Evolutionary conservation across 805 yeast genomes (phyloP).

Genomic region (Candida sakaeoensis): DNA sequence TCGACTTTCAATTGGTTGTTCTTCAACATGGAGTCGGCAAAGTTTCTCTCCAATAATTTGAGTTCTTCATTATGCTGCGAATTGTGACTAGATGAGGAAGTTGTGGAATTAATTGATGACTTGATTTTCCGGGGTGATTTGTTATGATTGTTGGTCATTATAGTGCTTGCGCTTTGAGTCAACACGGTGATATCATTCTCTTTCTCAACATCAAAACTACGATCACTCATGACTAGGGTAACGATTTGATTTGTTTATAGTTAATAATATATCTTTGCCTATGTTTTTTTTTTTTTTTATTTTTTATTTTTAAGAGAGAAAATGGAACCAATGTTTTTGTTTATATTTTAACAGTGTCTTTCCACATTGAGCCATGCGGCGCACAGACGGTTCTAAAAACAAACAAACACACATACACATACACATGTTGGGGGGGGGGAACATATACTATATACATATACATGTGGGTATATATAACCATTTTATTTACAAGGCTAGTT

Average conservation of each 20-base stretch:
- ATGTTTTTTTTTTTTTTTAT: too few species aligned
- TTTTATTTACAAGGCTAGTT: slow-evolving; percentile 7
- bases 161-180: neutral
- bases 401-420: too few species aligned
- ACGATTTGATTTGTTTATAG: neutral
- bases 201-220: neutral
- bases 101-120: neutral
- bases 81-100: neutral
- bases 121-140: slow-evolving; percentile 3
- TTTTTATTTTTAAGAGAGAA: neutral
- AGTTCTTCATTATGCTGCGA: slow-evolving; percentile 4
- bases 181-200: slow-evolving; percentile 5
- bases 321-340: neutral
- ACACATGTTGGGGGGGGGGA: too few species aligned
- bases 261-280: neutral
- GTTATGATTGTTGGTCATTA: neutral
- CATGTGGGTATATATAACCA: neutral
- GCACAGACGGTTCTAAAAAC: too few species aligned
- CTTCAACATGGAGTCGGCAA: slow-evolving; percentile 30
- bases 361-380: neutral
- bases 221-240: slow-evolving; percentile 1
- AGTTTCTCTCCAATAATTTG: slow-evolving; percentile 15
- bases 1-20: slow-evolving; percentile 24
- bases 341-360: neutral
- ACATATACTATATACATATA: too few species aligned